phyloP scores from a whole-genome alignment of 495 filamentous ascomycete genomes.

The Aspergillus bridgeri region DNA sequence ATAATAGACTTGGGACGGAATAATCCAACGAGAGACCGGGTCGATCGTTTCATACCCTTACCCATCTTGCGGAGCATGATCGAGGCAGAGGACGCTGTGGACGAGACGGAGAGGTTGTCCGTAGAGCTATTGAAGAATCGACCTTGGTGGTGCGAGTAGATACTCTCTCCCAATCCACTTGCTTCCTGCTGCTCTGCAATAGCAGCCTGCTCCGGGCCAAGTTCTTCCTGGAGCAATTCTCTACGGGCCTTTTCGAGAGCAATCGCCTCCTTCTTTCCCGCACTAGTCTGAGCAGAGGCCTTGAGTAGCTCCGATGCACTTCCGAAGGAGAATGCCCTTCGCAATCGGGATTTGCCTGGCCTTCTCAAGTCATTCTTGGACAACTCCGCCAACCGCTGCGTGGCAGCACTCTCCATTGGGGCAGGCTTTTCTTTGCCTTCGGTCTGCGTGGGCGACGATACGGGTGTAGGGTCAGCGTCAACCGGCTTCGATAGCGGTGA shows the following conservation, averaged over 20 bases:
- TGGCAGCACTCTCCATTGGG: slow-evolving; percentile 60
- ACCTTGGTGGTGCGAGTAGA: slow-evolving; percentile 80
- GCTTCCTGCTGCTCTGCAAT: slow-evolving; percentile 91
- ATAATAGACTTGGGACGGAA: slow-evolving; percentile 93
- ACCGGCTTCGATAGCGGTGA: slow-evolving; percentile 88
- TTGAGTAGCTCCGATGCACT: slow-evolving; percentile 89
- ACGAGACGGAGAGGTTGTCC: slow-evolving; percentile 95
- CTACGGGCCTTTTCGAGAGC: slow-evolving; percentile 67
- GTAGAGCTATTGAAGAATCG: slow-evolving; percentile 87
- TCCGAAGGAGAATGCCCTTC: slow-evolving; percentile 95
- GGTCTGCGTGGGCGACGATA: slow-evolving; percentile 23
- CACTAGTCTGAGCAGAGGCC: slow-evolving; percentile 63
- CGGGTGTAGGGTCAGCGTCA: slow-evolving; percentile 46
- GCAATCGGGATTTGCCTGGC: slow-evolving; percentile 79
- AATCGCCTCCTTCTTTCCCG: slow-evolving; percentile 47
- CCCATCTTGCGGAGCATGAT: slow-evolving; percentile 99
- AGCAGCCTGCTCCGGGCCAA: slow-evolving; percentile 82
- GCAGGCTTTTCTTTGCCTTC: slow-evolving; percentile 23
- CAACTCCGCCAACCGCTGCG: slow-evolving; percentile 74
- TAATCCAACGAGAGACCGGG: slow-evolving; percentile 84
- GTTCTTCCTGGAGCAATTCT: slow-evolving; percentile 64
- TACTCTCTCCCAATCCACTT: slow-evolving; percentile 84
- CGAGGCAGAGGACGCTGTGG: slow-evolving; percentile 94
- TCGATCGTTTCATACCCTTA: slow-evolving; percentile 90
- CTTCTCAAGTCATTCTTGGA: slow-evolving; percentile 69